Evolutionary conservation across 352 stramenopile genomes (phyloP), one percentile per base, ranked within the genome.

Genomic region (Plasmopara halstedii): DNA sequence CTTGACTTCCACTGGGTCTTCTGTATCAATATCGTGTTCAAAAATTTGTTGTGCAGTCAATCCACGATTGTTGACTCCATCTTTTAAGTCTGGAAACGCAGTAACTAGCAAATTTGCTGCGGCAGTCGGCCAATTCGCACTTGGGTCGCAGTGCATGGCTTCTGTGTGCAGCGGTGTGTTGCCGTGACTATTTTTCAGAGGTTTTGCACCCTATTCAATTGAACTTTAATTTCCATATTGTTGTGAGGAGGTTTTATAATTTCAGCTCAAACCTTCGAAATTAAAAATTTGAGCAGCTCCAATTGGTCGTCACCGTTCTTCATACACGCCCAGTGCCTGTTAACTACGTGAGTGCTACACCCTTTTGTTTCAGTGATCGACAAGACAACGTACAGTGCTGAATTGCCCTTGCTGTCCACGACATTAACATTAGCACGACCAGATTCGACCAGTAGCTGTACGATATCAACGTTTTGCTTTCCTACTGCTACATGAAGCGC

Each of bases 271-370:
- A 82, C 74, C 72, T 87, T 87, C 1, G 59, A 63, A 20, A 81
- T 65, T 17, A 88, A 53, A 42, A 74, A 85, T 26, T 58, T 53
- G 22, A 85, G 67, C 29, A 85, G 36, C 14, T 67, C 56, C 7
- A 75, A 46, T 25, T 78, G 49, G 23, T 75, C 59, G 10, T 61
- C 59, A 0, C 64, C 50, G 21, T 72, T 85, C 47, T 66, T 67
- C 38, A 87, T 87, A 57, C 60, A 82, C 13, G 63, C 74, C 78
- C 78, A 89, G 43, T 89, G 78, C 2, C 78, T 89, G 34, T n/a
- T n/a, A n/a, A n/a, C n/a, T n/a, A n/a, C n/a, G n/a, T n/a, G n/a
- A n/a, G n/a, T n/a, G n/a, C n/a, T n/a, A n/a, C n/a, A n/a, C n/a
- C n/a, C n/a, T n/a, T n/a, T n/a, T n/a, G n/a, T n/a, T n/a, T n/a